Percentiles rank a stretch among this genome's conserved stretches.
Conservation (phyloP, 2,329 filamentous ascomycete species). For the Sarocladiaceae sp. region DNA sequence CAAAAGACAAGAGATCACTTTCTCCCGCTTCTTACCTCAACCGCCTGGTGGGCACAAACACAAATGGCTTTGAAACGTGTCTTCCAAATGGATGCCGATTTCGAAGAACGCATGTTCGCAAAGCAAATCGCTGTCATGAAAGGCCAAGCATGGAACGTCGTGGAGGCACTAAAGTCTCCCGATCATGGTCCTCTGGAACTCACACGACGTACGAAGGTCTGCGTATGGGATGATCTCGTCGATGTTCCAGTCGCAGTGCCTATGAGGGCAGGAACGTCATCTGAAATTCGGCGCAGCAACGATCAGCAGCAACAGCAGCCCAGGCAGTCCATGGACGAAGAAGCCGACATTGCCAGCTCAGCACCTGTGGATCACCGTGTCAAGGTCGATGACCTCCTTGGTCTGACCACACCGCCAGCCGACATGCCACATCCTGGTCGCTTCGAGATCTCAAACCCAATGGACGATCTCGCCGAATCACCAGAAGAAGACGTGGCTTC, state of each 20-base stretch:
- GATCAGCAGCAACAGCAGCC: slow-evolving; percentile 23
- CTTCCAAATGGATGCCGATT: slow-evolving; percentile 90
- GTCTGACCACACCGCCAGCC: slow-evolving; percentile 54
- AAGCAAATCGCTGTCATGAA: slow-evolving; percentile 98
- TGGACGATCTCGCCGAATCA: slow-evolving; percentile 35
- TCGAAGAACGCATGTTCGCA: slow-evolving; percentile 99
- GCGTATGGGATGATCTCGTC: slow-evolving; percentile 96
- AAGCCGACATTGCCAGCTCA: slow-evolving; percentile 76
- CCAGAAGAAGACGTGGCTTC: slow-evolving; percentile 25
- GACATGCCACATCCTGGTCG: slow-evolving; percentile 72
- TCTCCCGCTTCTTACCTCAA: slow-evolving; percentile 89
- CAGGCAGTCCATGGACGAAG: slow-evolving; percentile 53
- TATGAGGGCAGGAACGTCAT: slow-evolving; percentile 69
- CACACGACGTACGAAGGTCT: slow-evolving; percentile 84
- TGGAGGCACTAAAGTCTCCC: slow-evolving; percentile 88
- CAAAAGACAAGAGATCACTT: slow-evolving; percentile 93
- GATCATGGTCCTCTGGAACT: slow-evolving; percentile 94
- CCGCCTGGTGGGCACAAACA: slow-evolving; percentile 95
- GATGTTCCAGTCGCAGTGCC: slow-evolving; percentile 94
- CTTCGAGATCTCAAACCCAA: slow-evolving; percentile 60
- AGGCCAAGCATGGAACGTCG: slow-evolving; percentile 98
- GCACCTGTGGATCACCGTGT: slow-evolving; percentile 23
- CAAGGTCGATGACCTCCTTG: slow-evolving; percentile 64
- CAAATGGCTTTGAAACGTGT: slow-evolving; percentile 80
- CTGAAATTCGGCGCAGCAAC: slow-evolving; percentile 72